Base-by-base conservation (phyloP, 345 rosid genomes). In the Schrenkiella parvula region DNA sequence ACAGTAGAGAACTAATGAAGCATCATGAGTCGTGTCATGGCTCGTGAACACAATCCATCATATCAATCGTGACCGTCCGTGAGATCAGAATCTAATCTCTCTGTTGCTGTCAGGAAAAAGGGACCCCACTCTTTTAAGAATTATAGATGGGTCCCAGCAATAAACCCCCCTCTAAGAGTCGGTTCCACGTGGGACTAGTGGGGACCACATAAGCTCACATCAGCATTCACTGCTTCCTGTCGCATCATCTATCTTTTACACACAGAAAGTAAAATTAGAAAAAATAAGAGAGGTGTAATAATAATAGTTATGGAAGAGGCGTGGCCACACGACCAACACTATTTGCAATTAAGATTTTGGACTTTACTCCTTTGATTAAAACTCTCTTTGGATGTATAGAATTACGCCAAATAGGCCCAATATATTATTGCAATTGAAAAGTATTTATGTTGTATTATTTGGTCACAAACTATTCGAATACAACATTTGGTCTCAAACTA, bases 1-100 rank as follows among this genome's bases (percentile, higher is more conserved):
- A 47, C 31, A 53, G 62, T 39, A 39, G 29, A 34, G 15, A 32
- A 64, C 42, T 66, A 35, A 74, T 37, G 78, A 66, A 74, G 73
- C 73, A 74, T 74, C 73, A 74, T 39, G 73, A 74, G 63, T 74
- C 78, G 73, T 67, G 73, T 74, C 78, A 74, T 67, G 62, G 62
- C 78, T 66, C 68, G 51, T 66, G 62, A 67, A 59, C 68, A 66
- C 47, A 66, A 74, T 39, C 73, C 68, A 74, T 66, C 78, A 50
- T 74, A 66, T 58, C 72, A 74, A 74, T 74, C 78, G 68, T 38
- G 73, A 66, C 72, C 68, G 78, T 74, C 78, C 73, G 12, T 74
- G 68, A 74, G 61, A 74, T 67, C 54, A 74, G 68, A 74, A 74
- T 67, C 78, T 50, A 74, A 29, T 74, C 62, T 58, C 68, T 50